Percentiles rank a stretch among this genome's conserved stretches.
Conservation (phyloP, 257 asterid species). For the Misopates orontium region DNA sequence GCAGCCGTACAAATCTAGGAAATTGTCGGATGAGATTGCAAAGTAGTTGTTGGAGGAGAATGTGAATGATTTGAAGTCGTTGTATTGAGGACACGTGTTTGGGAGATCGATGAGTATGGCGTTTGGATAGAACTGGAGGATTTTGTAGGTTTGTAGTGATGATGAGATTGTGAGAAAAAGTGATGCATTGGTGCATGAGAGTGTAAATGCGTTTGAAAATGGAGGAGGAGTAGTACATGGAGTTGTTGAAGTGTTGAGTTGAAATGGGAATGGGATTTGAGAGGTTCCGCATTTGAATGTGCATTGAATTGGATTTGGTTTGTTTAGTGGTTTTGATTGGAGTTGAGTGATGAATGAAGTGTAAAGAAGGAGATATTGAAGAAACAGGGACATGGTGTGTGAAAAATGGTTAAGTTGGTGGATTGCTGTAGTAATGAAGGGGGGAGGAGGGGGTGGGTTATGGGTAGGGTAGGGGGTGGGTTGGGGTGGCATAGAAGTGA, state of each 20-base stretch:
- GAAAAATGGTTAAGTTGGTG: not conserved
- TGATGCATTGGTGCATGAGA: conserved; percentile 54
- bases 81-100: conserved; percentile 58
- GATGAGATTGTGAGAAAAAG: conserved; percentile 45
- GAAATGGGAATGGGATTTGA: conserved; percentile 57
- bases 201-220: conserved; percentile 39
- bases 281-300: conserved; percentile 40
- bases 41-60: conserved; percentile 42
- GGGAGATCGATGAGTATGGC: conserved; percentile 56
- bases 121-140: conserved; percentile 58
- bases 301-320: conserved; percentile 15
- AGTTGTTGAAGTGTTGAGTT: conserved; percentile 27
- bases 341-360: conserved; percentile 13
- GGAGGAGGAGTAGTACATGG: conserved; percentile 8
- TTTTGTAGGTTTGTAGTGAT: conserved; percentile 40
- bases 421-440: not conserved
- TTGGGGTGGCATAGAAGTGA: conserved; percentile 34
- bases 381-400: conserved; percentile 30
- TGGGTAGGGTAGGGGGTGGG: not conserved
- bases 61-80: conserved; percentile 48
- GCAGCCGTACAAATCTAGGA: conserved; percentile 63
- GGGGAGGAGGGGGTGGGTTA: conserved; percentile 1
- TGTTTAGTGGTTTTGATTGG: not conserved
- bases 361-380: conserved; percentile 19
- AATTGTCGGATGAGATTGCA: conserved; percentile 54